Evolutionary conservation across 1,139 yeast species (phyloP).

Genomic region (Saccharomyces uvarum): DNA sequence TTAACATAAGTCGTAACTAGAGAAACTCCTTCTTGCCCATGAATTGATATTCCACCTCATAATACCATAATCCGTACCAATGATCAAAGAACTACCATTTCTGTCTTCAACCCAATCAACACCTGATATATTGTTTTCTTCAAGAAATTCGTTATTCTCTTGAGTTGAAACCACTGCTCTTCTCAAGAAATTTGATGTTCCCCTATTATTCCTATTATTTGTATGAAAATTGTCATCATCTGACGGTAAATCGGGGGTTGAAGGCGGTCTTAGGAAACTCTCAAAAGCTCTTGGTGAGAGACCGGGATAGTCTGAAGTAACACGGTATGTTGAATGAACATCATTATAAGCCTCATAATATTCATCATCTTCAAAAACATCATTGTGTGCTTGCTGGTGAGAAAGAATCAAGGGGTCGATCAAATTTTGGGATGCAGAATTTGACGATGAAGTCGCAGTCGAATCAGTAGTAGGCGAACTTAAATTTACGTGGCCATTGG

Average conservation of each 20-base stretch:
- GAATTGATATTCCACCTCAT: conserved; percentile 45
- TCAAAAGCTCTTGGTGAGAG: conserved; percentile 3
- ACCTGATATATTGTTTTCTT: conserved; percentile 41
- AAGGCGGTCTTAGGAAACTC: conserved; percentile 3
- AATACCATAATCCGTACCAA: conserved; percentile 44
- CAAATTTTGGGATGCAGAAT: neutral
- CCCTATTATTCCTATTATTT: conserved; percentile 6
- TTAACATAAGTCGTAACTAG: conserved; percentile 33
- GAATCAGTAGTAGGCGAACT: neutral
- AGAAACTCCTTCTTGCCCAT: conserved; percentile 46
- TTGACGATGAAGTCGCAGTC: neutral
- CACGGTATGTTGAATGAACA: conserved; percentile 3
- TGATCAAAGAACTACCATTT: conserved; percentile 37
- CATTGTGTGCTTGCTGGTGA: conserved; percentile 1
- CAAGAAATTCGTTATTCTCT: conserved; percentile 15
- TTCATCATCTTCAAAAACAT: conserved; percentile 17
- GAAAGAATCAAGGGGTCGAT: neutral
- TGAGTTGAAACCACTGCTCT: conserved; percentile 8
- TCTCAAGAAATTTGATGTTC: neutral
- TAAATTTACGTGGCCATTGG: conserved; percentile 9
- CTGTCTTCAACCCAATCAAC: conserved; percentile 39
- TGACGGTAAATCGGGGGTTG: neutral
- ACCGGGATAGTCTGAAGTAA: conserved; percentile 1
- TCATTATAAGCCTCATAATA: conserved; percentile 19
- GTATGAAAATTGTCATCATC: conserved; percentile 1